A percentile compares a stretch with the other conserved stretches of the same genome.
Conservation (phyloP, 768 basidiomycete species). For the Trametes elegans region DNA sequence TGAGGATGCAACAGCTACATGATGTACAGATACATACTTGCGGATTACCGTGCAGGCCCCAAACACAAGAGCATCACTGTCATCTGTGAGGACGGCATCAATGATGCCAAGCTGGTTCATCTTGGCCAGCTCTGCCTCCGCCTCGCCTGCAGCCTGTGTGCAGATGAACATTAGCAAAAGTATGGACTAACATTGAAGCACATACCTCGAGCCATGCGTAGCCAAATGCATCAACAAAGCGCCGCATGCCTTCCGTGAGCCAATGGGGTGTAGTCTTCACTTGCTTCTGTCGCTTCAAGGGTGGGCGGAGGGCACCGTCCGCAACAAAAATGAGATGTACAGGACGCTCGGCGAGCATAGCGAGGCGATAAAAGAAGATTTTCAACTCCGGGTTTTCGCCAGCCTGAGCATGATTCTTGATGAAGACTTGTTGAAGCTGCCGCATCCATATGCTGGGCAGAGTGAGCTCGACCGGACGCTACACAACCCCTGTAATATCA, state of each 20-base stretch:
- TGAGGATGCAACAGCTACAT: too few relatives aligned
- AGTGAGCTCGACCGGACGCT: too few relatives aligned
- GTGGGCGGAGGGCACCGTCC: slow-evolving; percentile 42
- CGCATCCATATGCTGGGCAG: too few relatives aligned
- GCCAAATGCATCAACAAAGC: slow-evolving; percentile 27
- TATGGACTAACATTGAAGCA: neutral
- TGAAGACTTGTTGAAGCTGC: too few relatives aligned
- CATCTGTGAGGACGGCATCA: slow-evolving; percentile 48
- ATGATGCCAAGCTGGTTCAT: slow-evolving; percentile 40
- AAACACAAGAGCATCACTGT: slow-evolving; percentile 47
- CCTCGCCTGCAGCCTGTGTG: slow-evolving; percentile 44
- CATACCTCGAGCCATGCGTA: slow-evolving; percentile 31
- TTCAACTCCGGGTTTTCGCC: slow-evolving; percentile 45
- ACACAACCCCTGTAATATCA: too few relatives aligned
- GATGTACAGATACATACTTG: too few relatives aligned
- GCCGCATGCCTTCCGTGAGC: slow-evolving; percentile 21
- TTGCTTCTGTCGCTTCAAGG: slow-evolving; percentile 37
- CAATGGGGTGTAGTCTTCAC: slow-evolving; percentile 26
- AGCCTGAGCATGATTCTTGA: too few relatives aligned
- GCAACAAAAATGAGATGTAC: slow-evolving; percentile 46
- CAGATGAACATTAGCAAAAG: neutral
- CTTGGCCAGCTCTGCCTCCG: slow-evolving; percentile 47
- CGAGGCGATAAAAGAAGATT: slow-evolving; percentile 43
- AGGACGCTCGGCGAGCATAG: slow-evolving; percentile 36
- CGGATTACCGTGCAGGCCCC: slow-evolving; percentile 42